Conservation (phyloP, 176 grass and related monocot species). For the Bonia amplexicaulis region DNA sequence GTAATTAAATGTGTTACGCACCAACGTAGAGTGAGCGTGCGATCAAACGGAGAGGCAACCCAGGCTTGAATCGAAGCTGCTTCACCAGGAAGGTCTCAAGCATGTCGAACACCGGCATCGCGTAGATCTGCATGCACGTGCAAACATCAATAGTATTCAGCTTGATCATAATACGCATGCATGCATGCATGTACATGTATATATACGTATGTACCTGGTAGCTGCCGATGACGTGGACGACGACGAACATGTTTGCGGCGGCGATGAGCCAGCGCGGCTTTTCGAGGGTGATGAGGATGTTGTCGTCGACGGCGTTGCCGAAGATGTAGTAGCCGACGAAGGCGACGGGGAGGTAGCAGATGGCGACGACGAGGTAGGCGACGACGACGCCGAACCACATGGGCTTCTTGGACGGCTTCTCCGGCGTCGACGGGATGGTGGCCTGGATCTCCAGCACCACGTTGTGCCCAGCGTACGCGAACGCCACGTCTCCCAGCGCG, state of each 20-base stretch:
- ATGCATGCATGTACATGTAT: too few relatives aligned
- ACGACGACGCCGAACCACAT: slow-evolving; percentile 67
- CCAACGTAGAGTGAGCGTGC: slow-evolving; percentile 42
- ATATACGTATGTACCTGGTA: slow-evolving; percentile 38
- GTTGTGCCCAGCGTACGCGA: slow-evolving; percentile 71
- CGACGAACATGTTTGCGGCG: slow-evolving; percentile 60
- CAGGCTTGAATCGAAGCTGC: slow-evolving; percentile 43
- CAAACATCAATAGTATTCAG: background rate
- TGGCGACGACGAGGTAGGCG: slow-evolving; percentile 54
- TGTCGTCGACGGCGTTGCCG: slow-evolving; percentile 67
- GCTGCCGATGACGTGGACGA: slow-evolving; percentile 68
- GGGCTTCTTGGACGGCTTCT: slow-evolving; percentile 69
- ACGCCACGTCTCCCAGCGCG: slow-evolving; percentile 49
- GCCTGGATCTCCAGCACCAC: slow-evolving; percentile 92
- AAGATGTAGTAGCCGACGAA: slow-evolving; percentile 60
- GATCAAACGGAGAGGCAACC: slow-evolving; percentile 36
- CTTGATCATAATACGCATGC: too few relatives aligned
- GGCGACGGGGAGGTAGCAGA: slow-evolving; percentile 80
- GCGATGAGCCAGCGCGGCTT: slow-evolving; percentile 69
- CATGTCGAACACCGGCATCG: slow-evolving; percentile 70
- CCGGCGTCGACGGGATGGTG: slow-evolving; percentile 59
- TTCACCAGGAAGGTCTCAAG: slow-evolving; percentile 55
- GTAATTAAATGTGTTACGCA: background rate
- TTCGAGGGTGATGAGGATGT: slow-evolving; percentile 69
- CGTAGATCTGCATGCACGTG: slow-evolving; percentile 32